Evolutionary conservation across 2,329 filamentous ascomycete species (phyloP).

Genomic region (Chaetoscypha palmicola): DNA sequence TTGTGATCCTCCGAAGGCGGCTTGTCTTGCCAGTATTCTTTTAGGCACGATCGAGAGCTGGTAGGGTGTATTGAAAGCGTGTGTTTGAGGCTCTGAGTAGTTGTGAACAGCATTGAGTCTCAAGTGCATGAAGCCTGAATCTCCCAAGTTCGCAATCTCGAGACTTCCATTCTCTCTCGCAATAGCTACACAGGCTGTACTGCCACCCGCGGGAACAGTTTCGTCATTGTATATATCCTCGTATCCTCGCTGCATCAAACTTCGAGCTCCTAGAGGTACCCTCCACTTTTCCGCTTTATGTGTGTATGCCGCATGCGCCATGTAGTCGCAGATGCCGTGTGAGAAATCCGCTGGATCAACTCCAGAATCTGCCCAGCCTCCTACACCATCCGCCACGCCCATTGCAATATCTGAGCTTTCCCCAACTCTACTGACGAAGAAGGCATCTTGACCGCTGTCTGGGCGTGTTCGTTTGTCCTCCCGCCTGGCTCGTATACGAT

Average conservation of each 20-base stretch:
- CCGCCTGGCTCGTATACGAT: conserved; percentile 47
- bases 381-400: conserved; percentile 89
- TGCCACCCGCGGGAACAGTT: conserved; percentile 72
- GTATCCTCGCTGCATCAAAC: conserved; percentile 77
- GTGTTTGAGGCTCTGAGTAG: conserved; percentile 80
- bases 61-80: conserved; percentile 96
- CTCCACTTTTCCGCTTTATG: conserved; percentile 25
- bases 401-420: conserved; percentile 67
- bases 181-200: conserved; percentile 84
- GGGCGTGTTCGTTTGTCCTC: conserved; percentile 56
- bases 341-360: conserved; percentile 95
- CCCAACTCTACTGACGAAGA: conserved; percentile 82
- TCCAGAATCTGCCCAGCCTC: conserved; percentile 87
- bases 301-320: conserved; percentile 63
- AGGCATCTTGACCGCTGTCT: conserved; percentile 88
- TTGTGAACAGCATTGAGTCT: conserved; percentile 79
- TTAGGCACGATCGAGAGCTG: conserved; percentile 85
- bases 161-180: conserved; percentile 65
- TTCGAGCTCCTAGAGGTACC: conserved; percentile 50
- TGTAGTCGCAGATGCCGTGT: conserved; percentile 86
- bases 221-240: conserved; percentile 70
- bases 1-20: conserved; percentile 74
- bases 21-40: conserved; percentile 69
- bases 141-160: conserved; percentile 88
- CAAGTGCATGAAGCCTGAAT: conserved; percentile 87